Conservation (phyloP, 2,329 filamentous ascomycete genomes). For the Aureobasidium pullulans region DNA sequence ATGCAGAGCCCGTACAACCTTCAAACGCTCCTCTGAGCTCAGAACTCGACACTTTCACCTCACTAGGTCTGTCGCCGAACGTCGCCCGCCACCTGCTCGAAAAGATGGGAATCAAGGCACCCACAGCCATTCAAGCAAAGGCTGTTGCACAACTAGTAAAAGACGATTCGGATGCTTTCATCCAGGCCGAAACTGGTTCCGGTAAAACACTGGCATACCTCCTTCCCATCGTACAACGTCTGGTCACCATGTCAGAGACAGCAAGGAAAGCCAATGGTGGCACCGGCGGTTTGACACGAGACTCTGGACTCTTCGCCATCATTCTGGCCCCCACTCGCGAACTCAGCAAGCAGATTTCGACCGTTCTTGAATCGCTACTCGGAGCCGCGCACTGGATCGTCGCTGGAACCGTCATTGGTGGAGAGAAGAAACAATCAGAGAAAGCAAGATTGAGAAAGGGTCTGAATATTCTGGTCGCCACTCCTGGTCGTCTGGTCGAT, state of each 20-base stretch:
- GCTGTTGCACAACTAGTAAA: conserved; percentile 74
- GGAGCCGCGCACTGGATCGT: conserved; percentile 93
- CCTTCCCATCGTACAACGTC: conserved; percentile 80
- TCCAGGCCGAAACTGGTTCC: conserved; percentile 94
- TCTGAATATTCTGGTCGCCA: conserved; percentile 91
- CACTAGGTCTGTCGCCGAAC: conserved; percentile 71
- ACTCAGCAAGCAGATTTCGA: conserved; percentile 85
- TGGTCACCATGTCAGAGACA: conserved; percentile 62
- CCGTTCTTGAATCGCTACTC: conserved; percentile 76
- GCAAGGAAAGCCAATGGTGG: conserved; percentile 36
- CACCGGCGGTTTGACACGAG: conserved; percentile 58
- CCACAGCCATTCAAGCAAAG: conserved; percentile 90
- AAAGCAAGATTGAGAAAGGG: conserved; percentile 92
- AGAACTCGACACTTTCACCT: conserved; percentile 78
- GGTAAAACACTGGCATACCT: conserved; percentile 97
- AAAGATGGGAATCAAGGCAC: conserved; percentile 82
- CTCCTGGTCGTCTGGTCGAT: conserved; percentile 82
- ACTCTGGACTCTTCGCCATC: conserved; percentile 87
- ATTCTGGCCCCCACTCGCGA: conserved; percentile 92
- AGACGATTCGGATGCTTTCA: conserved; percentile 82
- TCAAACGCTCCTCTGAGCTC: conserved; percentile 86
- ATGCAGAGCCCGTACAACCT: conserved; percentile 54
- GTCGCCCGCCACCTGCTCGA: conserved; percentile 75
- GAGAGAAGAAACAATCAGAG: conserved; percentile 70
- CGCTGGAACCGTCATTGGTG: conserved; percentile 72